Base-by-base conservation (phyloP, 441 rosid genomes). In the Populus trichocarpa region DNA sequence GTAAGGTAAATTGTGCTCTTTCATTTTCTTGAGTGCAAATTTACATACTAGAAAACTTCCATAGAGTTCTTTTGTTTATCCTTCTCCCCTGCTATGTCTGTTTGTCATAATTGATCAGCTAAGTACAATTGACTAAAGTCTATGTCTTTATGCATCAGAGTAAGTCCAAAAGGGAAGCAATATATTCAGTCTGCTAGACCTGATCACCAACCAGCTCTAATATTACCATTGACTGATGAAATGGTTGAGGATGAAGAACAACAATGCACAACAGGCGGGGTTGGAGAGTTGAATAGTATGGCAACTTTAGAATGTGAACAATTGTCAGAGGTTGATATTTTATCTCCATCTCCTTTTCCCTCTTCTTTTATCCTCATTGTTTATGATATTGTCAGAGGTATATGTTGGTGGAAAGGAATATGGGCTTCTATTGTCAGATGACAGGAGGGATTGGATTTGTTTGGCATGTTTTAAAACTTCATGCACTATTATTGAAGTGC, bases 201-300 rank as follows among this genome's bases (percentile, higher is more conserved):
- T 46, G 88, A 88, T 85, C 71, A 84, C 78, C 87, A 85, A 70
- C 88, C 88, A 66, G 82, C 84, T 18, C 71, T 88, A 64, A 16
- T 84, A 73, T 81, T 88, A 75, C 81, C 87, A 67, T 35, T 86
- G 67, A 79, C 78, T 6, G 42, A 46, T 75, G 86, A 85, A 78
- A 75, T 88, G 89, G 73, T 72, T 69, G 84, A 79, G 67, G 84
- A 76, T 22, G 84, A 83, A 42, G 86, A 79, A 73, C 30, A 79
- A 53, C 72, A 80, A 82, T 67, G 66, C 69, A 35, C 74, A 79
- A 53, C 78, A 65, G 67, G 72, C 46, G 79, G 74, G 22, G 46
- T 75, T 82, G 85, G 81, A 76, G 81, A 84, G 11, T 77, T 75
- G 50, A 79, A 82, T 67, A 77, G 76, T 73, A 66, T 72, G 72